These are phyloP conservation scores for Nicotiana sylvestris DNA, from an alignment of 257 asterid genomes.

Conservation along the genomic window DNA sequence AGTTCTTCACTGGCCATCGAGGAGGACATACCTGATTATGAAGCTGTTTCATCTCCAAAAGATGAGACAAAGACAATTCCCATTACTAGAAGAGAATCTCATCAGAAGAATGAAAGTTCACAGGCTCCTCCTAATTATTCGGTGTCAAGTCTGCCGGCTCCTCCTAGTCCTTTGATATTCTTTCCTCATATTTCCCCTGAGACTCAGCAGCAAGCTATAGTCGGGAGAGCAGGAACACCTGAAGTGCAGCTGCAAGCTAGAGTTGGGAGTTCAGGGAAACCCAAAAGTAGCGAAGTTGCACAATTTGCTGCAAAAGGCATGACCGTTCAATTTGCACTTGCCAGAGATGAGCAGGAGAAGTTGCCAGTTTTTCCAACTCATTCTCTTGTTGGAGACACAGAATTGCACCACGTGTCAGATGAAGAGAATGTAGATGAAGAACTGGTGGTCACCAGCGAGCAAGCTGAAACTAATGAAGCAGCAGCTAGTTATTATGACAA, in stretches of 20 bases:
- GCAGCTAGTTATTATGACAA: constrained; percentile 39
- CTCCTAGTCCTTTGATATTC: constrained; percentile 17
- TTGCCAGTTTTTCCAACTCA: constrained; percentile 29
- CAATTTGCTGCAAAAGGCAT: constrained; percentile 32
- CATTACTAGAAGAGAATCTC: constrained; percentile 18
- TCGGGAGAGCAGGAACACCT: constrained; percentile 8
- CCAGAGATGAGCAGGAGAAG: constrained; percentile 31
- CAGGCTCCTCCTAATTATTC: constrained; percentile 38
- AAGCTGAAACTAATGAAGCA: constrained; percentile 44
- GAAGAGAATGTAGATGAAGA: constrained; percentile 50
- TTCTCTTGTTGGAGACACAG: constrained; percentile 34
- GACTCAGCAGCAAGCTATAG: constrained; percentile 15
- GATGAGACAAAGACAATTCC: constrained; percentile 24
- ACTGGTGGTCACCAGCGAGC: constrained; percentile 28
- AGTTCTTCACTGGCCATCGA: constrained; percentile 41
- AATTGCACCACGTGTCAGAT: constrained; percentile 24
- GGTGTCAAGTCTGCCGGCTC: constrained; percentile 22
- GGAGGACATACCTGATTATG: constrained; percentile 50
- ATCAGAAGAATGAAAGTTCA: constrained; percentile 24
- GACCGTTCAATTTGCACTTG: constrained; percentile 27
- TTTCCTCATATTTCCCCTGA: constrained; percentile 25
- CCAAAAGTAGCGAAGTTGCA: constrained; percentile 29
- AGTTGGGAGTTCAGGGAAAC: constrained; percentile 35
- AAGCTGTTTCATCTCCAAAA: constrained; percentile 45
- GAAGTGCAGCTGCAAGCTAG: constrained; percentile 24